Evolutionary conservation across 2,329 filamentous ascomycete genomes (phyloP).

Genomic region (Graphilbum fragrans): DNA sequence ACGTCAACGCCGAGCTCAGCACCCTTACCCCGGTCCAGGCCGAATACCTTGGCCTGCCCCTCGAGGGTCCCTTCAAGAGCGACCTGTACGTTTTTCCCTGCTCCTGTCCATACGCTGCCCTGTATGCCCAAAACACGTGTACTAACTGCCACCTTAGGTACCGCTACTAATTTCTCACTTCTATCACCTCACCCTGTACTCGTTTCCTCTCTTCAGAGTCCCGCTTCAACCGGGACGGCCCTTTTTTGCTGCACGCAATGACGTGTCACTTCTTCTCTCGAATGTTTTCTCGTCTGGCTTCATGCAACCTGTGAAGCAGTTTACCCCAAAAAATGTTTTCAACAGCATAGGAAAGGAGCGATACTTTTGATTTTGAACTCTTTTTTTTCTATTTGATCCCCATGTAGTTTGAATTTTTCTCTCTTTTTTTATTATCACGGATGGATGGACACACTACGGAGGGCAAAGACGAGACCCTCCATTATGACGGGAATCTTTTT

Average conservation of each 20-base stretch:
- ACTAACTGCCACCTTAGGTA: conserved; percentile 33
- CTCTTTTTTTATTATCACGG: neutral
- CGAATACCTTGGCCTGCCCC: conserved; percentile 81
- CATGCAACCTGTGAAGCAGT: conserved; percentile 1
- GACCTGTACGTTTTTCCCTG: conserved; percentile 55
- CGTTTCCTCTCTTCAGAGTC: neutral
- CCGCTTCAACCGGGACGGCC: conserved; percentile 6
- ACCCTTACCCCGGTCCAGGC: conserved; percentile 76
- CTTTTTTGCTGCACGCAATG: neutral
- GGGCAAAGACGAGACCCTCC: too few relatives aligned
- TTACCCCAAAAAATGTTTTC: conserved; percentile 14
- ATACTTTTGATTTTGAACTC: conserved; percentile 2
- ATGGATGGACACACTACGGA: too few relatives aligned
- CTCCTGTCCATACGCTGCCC: neutral
- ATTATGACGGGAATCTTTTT: conserved; percentile 1
- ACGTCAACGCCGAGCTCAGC: conserved; percentile 91
- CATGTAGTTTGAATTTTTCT: neutral
- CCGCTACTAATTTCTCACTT: conserved; percentile 45
- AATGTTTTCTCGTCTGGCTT: neutral
- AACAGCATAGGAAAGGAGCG: conserved; percentile 16
- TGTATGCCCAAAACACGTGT: neutral
- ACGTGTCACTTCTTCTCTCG: neutral
- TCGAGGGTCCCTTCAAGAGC: conserved; percentile 90
- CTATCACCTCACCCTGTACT: too few relatives aligned
- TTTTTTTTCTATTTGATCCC: conserved; percentile 1